phyloP scores from a whole-genome alignment of 192 early-diverging fungal species.

The Backusella parvicylindrica region DNA sequence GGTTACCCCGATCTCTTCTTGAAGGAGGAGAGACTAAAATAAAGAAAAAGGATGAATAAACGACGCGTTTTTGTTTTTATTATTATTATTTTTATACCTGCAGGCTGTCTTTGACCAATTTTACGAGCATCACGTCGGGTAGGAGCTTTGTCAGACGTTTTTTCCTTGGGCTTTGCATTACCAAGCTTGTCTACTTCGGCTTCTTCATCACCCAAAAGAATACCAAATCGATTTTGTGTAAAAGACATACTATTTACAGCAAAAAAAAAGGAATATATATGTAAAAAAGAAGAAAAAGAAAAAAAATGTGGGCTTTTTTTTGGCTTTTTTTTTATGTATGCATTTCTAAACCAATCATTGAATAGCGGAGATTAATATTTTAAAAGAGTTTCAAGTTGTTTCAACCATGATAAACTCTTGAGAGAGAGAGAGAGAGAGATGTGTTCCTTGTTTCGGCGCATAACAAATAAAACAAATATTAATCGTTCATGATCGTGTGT shows the following conservation, averaged over 20 bases:
- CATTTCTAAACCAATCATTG: not conserved
- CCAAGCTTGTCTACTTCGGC: constrained; percentile 7
- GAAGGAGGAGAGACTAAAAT: constrained; percentile 9
- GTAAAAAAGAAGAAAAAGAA: not conserved
- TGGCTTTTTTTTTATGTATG: not conserved
- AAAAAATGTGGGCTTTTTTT: not conserved
- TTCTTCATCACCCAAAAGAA: constrained; percentile 9
- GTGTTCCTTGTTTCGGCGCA: not conserved
- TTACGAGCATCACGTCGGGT: constrained; percentile 7
- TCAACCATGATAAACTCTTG: not conserved
- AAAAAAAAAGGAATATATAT: not conserved
- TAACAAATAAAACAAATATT: not conserved
- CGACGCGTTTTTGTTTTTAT: not conserved
- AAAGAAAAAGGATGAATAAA: not conserved
- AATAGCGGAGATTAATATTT: not conserved
- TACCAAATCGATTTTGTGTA: not conserved
- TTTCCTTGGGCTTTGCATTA: constrained; percentile 3
- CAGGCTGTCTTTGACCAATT: constrained; percentile 8
- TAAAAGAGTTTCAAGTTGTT: not conserved
- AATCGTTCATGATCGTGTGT: not conserved
- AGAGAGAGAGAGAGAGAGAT: too few species aligned
- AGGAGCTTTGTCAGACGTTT: not conserved
- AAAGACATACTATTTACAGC: not conserved
- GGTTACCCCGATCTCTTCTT: constrained; percentile 9
- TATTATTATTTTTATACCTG: not conserved